phyloP scores from a whole-genome alignment of 805 yeast genomes.

The Hanseniaspora valbyensis region DNA sequence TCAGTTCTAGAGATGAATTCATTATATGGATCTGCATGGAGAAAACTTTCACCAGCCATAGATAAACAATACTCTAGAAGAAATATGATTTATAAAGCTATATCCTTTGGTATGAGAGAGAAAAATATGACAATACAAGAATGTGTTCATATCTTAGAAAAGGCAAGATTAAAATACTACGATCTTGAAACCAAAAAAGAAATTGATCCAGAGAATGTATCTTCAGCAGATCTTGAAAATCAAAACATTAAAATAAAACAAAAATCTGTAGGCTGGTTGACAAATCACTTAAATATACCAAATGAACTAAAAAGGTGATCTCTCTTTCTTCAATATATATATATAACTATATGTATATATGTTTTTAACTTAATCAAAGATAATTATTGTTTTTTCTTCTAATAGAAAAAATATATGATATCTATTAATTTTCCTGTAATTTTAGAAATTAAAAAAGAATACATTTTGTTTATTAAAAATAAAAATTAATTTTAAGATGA shows the following conservation, averaged over 20 bases:
- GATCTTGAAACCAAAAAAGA: background rate
- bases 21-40: conserved; percentile 44
- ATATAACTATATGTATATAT: background rate
- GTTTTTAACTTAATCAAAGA: too few relatives aligned
- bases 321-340: too few relatives aligned
- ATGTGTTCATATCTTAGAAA: conserved; percentile 39
- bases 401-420: too few relatives aligned
- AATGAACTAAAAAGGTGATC: conserved; percentile 16
- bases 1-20: conserved; percentile 40
- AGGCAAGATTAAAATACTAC: conserved; percentile 33
- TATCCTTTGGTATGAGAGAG: conserved; percentile 36
- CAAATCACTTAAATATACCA: conserved; percentile 32
- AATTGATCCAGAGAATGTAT: background rate
- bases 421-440: too few relatives aligned
- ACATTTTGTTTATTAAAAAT: too few relatives aligned
- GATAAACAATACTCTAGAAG: conserved; percentile 44
- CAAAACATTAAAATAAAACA: background rate
- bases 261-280: conserved; percentile 37
- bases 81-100: conserved; percentile 44
- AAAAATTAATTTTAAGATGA: too few relatives aligned
- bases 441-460: too few relatives aligned
- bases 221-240: background rate
- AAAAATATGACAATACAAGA: conserved; percentile 36
- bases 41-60: conserved; percentile 40
- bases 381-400: too few relatives aligned